Evolutionary conservation across 2,329 filamentous ascomycete genomes (phyloP).

Genomic region (Macroventuria anomochaeta): DNA sequence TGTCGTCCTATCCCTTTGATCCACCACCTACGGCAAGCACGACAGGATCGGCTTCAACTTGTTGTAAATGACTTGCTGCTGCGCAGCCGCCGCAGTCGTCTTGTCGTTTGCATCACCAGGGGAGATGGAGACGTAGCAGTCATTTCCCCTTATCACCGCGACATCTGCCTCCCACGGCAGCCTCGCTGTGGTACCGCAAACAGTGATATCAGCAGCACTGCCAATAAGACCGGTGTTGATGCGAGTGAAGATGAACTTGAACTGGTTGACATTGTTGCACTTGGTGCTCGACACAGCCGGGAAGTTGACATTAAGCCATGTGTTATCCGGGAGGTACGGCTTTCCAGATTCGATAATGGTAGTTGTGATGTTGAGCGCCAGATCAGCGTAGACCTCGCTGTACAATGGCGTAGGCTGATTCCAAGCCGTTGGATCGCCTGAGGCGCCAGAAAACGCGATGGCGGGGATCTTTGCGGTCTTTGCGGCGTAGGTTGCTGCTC

Average conservation of each 20-base stretch:
- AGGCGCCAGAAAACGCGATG: constrained; percentile 70
- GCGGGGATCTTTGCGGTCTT: constrained; percentile 63
- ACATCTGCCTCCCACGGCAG: constrained; percentile 67
- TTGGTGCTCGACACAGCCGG: constrained; percentile 56
- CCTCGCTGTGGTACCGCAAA: constrained; percentile 59
- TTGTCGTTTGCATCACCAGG: constrained; percentile 67
- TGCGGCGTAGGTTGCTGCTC: constrained; percentile 66
- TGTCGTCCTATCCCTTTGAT: too few species aligned
- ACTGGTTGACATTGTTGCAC: constrained; percentile 62
- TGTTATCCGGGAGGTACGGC: constrained; percentile 67
- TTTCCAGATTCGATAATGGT: constrained; percentile 62
- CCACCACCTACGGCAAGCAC: constrained; percentile 17
- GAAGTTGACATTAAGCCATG: constrained; percentile 75
- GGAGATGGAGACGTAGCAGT: constrained; percentile 68
- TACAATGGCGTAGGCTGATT: constrained; percentile 58
- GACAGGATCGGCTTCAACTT: constrained; percentile 39
- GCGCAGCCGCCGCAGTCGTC: constrained; percentile 60
- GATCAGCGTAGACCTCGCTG: constrained; percentile 67
- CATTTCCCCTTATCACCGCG: constrained; percentile 51
- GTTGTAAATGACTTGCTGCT: constrained; percentile 33
- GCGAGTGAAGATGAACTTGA: constrained; percentile 69
- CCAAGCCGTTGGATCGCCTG: constrained; percentile 60
- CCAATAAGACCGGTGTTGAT: constrained; percentile 57
- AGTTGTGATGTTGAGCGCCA: constrained; percentile 65
- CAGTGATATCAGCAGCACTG: constrained; percentile 59